A percentile compares a stretch with the other conserved stretches of the same genome.
phyloP scores from a whole-genome alignment of 306 rosid genomes.

The Rubus parviflorus region DNA sequence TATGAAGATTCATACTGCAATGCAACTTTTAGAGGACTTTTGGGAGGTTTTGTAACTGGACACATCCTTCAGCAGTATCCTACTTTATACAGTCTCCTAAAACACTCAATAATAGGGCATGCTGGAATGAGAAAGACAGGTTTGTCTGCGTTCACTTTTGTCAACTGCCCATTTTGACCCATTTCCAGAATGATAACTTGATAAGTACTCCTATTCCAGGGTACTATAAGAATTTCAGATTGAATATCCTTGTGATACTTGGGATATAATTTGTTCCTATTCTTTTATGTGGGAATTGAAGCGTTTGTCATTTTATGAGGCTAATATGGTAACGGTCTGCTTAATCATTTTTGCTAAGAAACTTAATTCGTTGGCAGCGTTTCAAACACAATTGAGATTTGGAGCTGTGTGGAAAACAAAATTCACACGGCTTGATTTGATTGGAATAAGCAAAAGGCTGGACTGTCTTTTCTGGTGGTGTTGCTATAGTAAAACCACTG shows the following conservation, averaged over 20 bases:
- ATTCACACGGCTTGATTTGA: constrained; percentile 32
- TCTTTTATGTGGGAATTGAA: not conserved
- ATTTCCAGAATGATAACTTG: not conserved
- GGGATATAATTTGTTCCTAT: not conserved
- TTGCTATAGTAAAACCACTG: constrained; percentile 28
- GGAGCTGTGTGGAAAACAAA: constrained; percentile 23
- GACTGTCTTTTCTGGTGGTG: constrained; percentile 32
- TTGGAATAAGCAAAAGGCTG: constrained; percentile 24
- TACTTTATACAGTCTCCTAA: not conserved
- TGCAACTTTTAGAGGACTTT: not conserved
- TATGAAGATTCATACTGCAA: not conserved
- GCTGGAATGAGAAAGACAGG: constrained; percentile 12
- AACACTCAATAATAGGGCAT: not conserved
- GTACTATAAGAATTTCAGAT: not conserved
- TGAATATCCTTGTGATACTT: constrained; percentile 6
- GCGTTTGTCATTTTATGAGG: not conserved
- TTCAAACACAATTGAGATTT: constrained; percentile 29
- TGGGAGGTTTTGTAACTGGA: not conserved
- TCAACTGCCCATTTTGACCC: not conserved
- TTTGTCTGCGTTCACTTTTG: constrained; percentile 5
- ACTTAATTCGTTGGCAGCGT: constrained; percentile 19
- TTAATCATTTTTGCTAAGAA: not conserved
- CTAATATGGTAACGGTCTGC: not conserved
- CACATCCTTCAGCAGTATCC: not conserved
- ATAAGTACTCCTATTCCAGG: not conserved